These are phyloP conservation scores for Teunomyces cretensis DNA, from an alignment of 805 yeast genomes.

Conservation along the genomic window DNA sequence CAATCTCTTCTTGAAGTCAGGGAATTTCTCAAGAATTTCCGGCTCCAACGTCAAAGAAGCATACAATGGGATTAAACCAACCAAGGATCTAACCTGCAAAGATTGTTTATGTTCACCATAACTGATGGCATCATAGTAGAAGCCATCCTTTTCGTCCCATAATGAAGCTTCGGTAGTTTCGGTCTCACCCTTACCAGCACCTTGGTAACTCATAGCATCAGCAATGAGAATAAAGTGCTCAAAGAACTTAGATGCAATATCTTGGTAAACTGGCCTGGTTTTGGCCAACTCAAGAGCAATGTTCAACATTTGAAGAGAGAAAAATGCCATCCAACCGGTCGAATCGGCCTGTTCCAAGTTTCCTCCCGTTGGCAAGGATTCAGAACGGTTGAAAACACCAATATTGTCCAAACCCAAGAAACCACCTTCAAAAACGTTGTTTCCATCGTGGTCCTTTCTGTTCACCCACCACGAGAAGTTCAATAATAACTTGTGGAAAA, in stretches of 20 bases:
- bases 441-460: constrained; percentile 81
- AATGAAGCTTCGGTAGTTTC: constrained; percentile 47
- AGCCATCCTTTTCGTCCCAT: constrained; percentile 89
- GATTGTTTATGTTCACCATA: constrained; percentile 72
- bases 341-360: constrained; percentile 90
- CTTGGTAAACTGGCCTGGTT: constrained; percentile 82
- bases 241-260: constrained; percentile 89
- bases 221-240: constrained; percentile 90
- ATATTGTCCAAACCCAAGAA: constrained; percentile 90
- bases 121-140: constrained; percentile 86
- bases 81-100: constrained; percentile 83
- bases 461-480: constrained; percentile 99
- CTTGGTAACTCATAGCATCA: constrained; percentile 83
- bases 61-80: constrained; percentile 87
- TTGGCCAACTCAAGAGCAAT: constrained; percentile 89
- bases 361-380: constrained; percentile 92
- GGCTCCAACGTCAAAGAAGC: constrained; percentile 90
- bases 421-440: constrained; percentile 92
- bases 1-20: constrained; percentile 77
- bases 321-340: constrained; percentile 98
- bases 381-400: constrained; percentile 89
- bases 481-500: constrained; percentile 82
- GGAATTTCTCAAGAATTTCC: constrained; percentile 71
- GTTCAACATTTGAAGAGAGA: constrained; percentile 84
- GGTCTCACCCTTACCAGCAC: constrained; percentile 38